Percentiles rank a stretch among this genome's conserved stretches.
These are phyloP conservation scores for Claviceps africana DNA, from an alignment of 2,329 filamentous ascomycete species.

Conservation along the genomic window DNA sequence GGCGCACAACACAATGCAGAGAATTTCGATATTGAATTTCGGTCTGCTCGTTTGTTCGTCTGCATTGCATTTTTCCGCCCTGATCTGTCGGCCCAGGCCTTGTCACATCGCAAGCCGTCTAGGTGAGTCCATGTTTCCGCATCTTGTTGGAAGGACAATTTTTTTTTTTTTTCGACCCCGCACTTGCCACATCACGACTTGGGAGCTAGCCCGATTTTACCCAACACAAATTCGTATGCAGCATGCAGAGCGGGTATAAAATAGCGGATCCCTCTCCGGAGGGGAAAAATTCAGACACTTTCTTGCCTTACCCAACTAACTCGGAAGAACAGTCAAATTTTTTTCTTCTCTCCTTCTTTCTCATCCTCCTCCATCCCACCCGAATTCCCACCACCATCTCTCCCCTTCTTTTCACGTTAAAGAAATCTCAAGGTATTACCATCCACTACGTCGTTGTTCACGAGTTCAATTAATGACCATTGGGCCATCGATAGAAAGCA, in stretches of 20 bases:
- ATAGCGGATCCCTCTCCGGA: not conserved
- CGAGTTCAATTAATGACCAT: not conserved
- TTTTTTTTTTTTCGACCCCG: not conserved
- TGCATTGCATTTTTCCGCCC: not conserved
- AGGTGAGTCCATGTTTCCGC: not conserved
- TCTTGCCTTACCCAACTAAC: not conserved
- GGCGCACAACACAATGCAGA: not conserved
- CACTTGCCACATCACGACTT: constrained; percentile 3
- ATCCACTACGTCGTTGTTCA: not conserved
- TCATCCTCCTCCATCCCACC: not conserved
- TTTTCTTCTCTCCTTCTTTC: not conserved
- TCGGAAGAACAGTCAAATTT: not conserved
- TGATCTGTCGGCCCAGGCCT: not conserved
- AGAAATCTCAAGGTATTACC: not conserved
- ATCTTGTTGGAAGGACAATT: not conserved
- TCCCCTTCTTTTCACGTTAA: not conserved
- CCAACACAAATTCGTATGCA: not conserved
- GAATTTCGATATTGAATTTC: not conserved
- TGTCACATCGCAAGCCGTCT: not conserved
- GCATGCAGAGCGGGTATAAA: not conserved
- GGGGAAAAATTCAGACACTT: not conserved
- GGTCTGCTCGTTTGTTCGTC: not conserved
- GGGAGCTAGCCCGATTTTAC: not conserved
- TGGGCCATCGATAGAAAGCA: not conserved
- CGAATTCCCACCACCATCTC: not conserved